Evolutionary conservation across 2,329 filamentous ascomycete genomes (phyloP).

Genomic region (Cladosporium sp.): DNA sequence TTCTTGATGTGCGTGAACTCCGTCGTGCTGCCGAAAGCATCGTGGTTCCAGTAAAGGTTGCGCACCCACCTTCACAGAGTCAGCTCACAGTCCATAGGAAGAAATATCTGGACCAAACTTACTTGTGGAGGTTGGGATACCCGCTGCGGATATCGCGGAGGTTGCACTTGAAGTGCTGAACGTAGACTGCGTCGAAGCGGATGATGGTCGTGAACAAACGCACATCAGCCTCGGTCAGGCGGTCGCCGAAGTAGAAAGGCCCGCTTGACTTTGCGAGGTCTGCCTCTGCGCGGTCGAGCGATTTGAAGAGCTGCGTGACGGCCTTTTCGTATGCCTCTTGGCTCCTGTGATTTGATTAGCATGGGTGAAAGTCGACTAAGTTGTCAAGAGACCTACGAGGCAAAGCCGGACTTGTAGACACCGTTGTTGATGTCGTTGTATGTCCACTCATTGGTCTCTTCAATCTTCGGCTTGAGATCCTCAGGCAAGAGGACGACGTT

Average conservation of each 20-base stretch:
- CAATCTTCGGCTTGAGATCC: slow-evolving; percentile 42
- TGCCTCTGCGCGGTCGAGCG: slow-evolving; percentile 45
- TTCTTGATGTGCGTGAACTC: slow-evolving; percentile 95
- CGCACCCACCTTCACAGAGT: slow-evolving; percentile 60
- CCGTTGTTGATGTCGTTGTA: slow-evolving; percentile 52
- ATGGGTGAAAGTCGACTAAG: not conserved
- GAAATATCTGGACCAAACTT: slow-evolving; percentile 8
- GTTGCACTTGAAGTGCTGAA: slow-evolving; percentile 72
- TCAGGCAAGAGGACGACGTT: slow-evolving; percentile 43
- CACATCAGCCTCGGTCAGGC: slow-evolving; percentile 47
- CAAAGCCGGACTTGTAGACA: slow-evolving; percentile 51
- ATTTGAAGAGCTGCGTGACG: slow-evolving; percentile 44
- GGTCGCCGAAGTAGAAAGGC: slow-evolving; percentile 45
- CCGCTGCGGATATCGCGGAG: slow-evolving; percentile 77
- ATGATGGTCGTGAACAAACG: slow-evolving; percentile 58
- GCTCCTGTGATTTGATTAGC: slow-evolving; percentile 25
- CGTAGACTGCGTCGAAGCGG: slow-evolving; percentile 59
- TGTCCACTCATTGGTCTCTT: slow-evolving; percentile 49
- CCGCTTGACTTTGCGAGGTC: slow-evolving; percentile 39
- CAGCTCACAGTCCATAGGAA: not conserved
- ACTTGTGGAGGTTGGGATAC: slow-evolving; percentile 71
- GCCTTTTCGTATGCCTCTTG: slow-evolving; percentile 48
- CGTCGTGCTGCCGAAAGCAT: slow-evolving; percentile 77
- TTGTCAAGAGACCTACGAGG: slow-evolving; percentile 36
- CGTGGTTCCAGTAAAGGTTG: slow-evolving; percentile 76